Evolutionary conservation across 768 basidiomycete genomes (phyloP), one percentile per base, ranked within the genome.

Genomic region (Phlegmacium glaucopus): DNA sequence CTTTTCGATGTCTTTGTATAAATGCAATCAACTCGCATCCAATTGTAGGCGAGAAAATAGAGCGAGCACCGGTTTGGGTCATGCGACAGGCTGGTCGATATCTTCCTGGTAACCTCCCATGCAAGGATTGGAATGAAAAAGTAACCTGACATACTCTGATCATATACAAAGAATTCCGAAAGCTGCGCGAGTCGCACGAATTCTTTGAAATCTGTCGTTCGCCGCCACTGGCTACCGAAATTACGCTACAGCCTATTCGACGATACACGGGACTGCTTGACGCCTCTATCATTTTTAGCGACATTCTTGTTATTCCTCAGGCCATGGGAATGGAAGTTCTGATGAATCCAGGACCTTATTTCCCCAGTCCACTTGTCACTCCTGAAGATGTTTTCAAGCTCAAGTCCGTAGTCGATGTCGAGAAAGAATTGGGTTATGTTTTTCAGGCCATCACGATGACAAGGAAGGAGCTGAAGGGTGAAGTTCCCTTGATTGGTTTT

Each of bases 41-140:
- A n/a, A 3, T 42, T 53, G 12, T 56, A 86, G 90, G 90, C 25
- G 87, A 95, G 67, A 73, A 77, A 63, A 94, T 90, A 0, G 90
- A 93, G 60, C 82, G 89, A 46, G 92, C 94, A 6, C 94, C 94
- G n/a, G 92, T 94, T 47, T 97, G 94, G 94, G 88, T 95, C 42
- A 97, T 97, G 94, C 82, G 94, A 29, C 94, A 97, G 64, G 94
- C 94, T 17, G 94, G 94, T 41, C 82, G 94, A 44, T 94, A 95
- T 70, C 81, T 97, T 39, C 94, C 94, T 67, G 94, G 90, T 89
- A 58, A 61, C 50, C 54, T 43, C 38, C 39, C 36, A 44, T 22
- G 22, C 22, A 22, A 22, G 2, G 22, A 22, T 22, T 22, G 22
- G 22, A 5, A 22, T 5, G 22, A 22, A 22, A 22, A 22, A 22